Evolutionary conservation across 495 filamentous ascomycete species (phyloP).

Genomic region (Aspergillus taichungensis): DNA sequence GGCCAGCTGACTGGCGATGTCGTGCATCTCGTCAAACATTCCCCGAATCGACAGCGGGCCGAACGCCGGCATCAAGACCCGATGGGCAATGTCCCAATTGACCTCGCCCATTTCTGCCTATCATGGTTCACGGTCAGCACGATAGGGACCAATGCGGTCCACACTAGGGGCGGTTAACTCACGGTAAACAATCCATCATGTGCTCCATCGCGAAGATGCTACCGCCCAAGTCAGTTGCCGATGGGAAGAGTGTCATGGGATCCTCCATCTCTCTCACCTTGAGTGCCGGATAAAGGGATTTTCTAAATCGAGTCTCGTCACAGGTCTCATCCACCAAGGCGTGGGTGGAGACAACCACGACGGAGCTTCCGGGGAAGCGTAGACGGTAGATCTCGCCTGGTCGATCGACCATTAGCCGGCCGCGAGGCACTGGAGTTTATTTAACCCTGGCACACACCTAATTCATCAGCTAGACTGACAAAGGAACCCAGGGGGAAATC

Average conservation of each 20-base stretch:
- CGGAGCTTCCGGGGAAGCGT: too few species aligned
- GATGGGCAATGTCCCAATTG: slow-evolving; percentile 64
- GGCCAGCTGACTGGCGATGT: slow-evolving; percentile 58
- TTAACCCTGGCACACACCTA: too few species aligned
- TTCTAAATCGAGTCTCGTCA: slow-evolving; percentile 59
- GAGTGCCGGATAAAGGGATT: slow-evolving; percentile 29
- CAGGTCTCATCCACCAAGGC: slow-evolving; percentile 56
- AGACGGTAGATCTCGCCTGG: too few species aligned
- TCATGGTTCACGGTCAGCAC: too few species aligned
- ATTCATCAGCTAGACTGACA: not conserved
- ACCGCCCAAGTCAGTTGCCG: slow-evolving; percentile 18
- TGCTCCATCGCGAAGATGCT: slow-evolving; percentile 48
- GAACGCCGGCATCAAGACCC: slow-evolving; percentile 59
- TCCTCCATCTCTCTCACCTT: too few species aligned
- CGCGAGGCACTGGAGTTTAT: too few species aligned
- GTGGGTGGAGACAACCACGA: slow-evolving; percentile 37
- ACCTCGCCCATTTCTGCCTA: slow-evolving; percentile 35
- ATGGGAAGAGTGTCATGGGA: too few species aligned
- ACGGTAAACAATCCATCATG: slow-evolving; percentile 67
- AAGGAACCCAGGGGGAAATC: slow-evolving; percentile 13
- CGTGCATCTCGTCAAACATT: slow-evolving; percentile 73
- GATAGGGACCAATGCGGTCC: too few species aligned
- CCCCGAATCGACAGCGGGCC: slow-evolving; percentile 57
- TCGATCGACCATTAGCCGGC: too few species aligned
- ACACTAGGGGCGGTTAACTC: slow-evolving; percentile 15